phyloP scores from a whole-genome alignment of 176 grass and related monocot species.

The Chloris gayana region DNA sequence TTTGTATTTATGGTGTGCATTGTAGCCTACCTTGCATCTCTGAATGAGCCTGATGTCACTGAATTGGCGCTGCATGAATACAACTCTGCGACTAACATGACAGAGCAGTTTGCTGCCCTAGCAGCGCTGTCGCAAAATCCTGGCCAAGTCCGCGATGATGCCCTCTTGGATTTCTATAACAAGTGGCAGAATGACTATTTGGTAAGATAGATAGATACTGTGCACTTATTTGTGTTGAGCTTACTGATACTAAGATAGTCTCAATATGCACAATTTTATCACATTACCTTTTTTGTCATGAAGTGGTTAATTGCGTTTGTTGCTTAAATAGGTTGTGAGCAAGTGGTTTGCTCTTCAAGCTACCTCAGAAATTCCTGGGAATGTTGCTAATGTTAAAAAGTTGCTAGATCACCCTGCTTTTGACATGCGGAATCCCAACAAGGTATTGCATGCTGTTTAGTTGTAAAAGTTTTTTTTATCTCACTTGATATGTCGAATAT shows the following conservation, averaged over 20 bases:
- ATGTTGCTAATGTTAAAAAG: conserved; percentile 80
- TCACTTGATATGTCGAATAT: neutral
- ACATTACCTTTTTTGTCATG: neutral
- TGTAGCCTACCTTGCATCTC: conserved; percentile 83
- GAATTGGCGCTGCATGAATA: conserved; percentile 84
- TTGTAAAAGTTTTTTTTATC: neutral
- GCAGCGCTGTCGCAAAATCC: conserved; percentile 93
- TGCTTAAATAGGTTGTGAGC: conserved; percentile 82
- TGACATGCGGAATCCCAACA: conserved; percentile 89
- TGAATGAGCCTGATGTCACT: conserved; percentile 73
- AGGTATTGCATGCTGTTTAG: conserved; percentile 49
- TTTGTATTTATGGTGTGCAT: conserved; percentile 39
- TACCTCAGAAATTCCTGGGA: conserved; percentile 88
- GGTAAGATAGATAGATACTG: conserved; percentile 59
- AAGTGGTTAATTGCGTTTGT: conserved; percentile 21
- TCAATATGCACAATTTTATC: neutral
- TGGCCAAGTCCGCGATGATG: conserved; percentile 80
- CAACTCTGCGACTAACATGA: conserved; percentile 93
- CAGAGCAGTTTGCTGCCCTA: conserved; percentile 95
- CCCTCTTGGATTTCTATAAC: conserved; percentile 87
- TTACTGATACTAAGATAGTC: neutral
- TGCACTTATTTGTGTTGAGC: neutral
- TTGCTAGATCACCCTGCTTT: conserved; percentile 82
- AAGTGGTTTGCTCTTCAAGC: conserved; percentile 99
- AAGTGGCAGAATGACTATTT: conserved; percentile 93